These are phyloP conservation scores for Herpetomonas tarakana DNA, from an alignment of 208 protist species.

Conservation along the genomic window DNA sequence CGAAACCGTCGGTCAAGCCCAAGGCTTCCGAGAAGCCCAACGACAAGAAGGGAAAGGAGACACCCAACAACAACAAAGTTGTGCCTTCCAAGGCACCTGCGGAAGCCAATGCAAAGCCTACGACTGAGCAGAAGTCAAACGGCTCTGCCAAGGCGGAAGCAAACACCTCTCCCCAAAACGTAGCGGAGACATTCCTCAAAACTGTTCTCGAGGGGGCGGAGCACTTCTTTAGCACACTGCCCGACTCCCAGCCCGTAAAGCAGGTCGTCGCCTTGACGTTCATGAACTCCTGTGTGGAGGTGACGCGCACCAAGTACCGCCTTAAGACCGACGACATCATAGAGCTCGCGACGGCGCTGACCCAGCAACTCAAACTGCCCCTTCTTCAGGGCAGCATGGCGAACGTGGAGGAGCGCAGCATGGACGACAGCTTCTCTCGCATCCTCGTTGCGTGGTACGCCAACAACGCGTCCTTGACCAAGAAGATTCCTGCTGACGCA, in stretches of 20 bases:
- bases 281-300: conserved; percentile 77
- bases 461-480: conserved; percentile 49
- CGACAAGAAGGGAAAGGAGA: conserved; percentile 2
- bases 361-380: conserved; percentile 40
- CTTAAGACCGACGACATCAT: conserved; percentile 66
- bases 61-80: neutral
- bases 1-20: neutral
- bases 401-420: conserved; percentile 64
- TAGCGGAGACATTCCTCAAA: conserved; percentile 49
- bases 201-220: conserved; percentile 65
- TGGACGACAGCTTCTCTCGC: conserved; percentile 83
- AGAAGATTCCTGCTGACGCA: conserved; percentile 29
- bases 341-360: conserved; percentile 21
- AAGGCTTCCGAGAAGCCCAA: conserved; percentile 6
- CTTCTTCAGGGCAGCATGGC: conserved; percentile 44
- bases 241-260: conserved; percentile 45
- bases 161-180: conserved; percentile 15
- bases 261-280: conserved; percentile 70
- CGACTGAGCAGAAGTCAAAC: conserved; percentile 2
- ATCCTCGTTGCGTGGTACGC: conserved; percentile 71
- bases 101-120: conserved; percentile 9
- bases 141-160: conserved; percentile 1
- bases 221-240: conserved; percentile 44
- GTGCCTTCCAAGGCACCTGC: neutral
- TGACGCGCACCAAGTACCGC: conserved; percentile 78